Evolutionary conservation across 2,329 filamentous ascomycete genomes (phyloP), one percentile per base, ranked within the genome.

Genomic region (Fusarium transvaalense): DNA sequence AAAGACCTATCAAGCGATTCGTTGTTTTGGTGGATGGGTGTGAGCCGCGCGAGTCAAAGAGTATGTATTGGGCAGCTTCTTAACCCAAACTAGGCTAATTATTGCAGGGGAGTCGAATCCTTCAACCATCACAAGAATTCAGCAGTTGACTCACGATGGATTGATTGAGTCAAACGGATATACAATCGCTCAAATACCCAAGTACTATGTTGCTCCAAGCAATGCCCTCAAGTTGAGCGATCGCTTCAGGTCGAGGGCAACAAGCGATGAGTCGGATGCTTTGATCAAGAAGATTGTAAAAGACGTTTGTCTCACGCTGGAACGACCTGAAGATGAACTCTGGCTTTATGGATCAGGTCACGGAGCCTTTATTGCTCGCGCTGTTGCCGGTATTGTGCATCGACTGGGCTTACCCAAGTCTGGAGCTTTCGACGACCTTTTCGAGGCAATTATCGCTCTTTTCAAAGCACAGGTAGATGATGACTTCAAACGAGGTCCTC

Each of bases 341-440:
- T 74, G 72, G 72, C 17, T 74, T 1, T 74, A 69, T 31, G 72
- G 72, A 3, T 74, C 72, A 13, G 72, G 72, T 0, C 72, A 69
- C 4, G 72, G 72, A 3, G 72, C 61, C 13, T 74, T 64, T 15
- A 48, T 74, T 6, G 71, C 58, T 7, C 70, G 68, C 2, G 70
- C 72, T 7, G 72, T 72, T 10, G 72, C 72, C 25, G 68, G 72
- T 4, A 59, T 74, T 5, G 56, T 74, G 8, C 61, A 73, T 34
- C 66, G 54, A 1, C 48, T 74, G 25, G 72, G 72, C 3, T 23
- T 74, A 1, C 61, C 66, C 1, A 52, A 50, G 17, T 23, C 62
- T 5, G 17, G 52, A 8, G 29, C 42, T 5, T 72, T 72, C 15
- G 68, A 74, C 27, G 68, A 74, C 15, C 19, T 73, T 2, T 74